Evolutionary conservation across 495 filamentous ascomycete genomes (phyloP).

Genomic region (Podospora conica): DNA sequence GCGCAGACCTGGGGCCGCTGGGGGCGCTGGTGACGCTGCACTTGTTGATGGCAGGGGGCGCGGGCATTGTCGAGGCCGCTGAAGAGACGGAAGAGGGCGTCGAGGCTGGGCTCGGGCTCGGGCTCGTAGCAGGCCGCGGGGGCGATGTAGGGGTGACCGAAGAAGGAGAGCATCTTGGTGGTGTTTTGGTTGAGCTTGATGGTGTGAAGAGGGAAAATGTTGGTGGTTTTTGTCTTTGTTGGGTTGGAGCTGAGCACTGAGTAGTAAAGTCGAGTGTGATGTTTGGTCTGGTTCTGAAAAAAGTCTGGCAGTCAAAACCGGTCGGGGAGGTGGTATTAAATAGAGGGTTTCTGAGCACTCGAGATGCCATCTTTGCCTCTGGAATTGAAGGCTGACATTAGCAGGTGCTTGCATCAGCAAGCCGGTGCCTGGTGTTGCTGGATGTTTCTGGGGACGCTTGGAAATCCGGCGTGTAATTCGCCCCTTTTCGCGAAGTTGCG

Average conservation of each 20-base stretch:
- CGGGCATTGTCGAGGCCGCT: constrained; percentile 58
- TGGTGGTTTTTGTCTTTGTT: not conserved
- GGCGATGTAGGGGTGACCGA: constrained; percentile 2
- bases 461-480: constrained; percentile 1
- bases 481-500: not conserved
- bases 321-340: not conserved
- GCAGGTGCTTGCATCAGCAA: not conserved
- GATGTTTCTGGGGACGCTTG: not conserved
- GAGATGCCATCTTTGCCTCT: not conserved
- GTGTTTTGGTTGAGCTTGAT: not conserved
- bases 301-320: not conserved
- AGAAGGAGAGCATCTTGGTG: constrained; percentile 5
- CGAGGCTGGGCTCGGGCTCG: constrained; percentile 41
- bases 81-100: constrained; percentile 64
- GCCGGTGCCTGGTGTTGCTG: not conserved
- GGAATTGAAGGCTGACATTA: not conserved
- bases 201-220: not conserved
- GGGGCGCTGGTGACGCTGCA: not conserved
- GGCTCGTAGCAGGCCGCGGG: not conserved
- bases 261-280: not conserved
- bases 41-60: not conserved
- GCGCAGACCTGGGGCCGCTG: not conserved
- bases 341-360: not conserved
- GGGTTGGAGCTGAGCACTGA: not conserved
- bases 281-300: constrained; percentile 1